Base-by-base conservation (phyloP, 192 early-diverging fungal genomes). In the Coemansia aciculifera region DNA sequence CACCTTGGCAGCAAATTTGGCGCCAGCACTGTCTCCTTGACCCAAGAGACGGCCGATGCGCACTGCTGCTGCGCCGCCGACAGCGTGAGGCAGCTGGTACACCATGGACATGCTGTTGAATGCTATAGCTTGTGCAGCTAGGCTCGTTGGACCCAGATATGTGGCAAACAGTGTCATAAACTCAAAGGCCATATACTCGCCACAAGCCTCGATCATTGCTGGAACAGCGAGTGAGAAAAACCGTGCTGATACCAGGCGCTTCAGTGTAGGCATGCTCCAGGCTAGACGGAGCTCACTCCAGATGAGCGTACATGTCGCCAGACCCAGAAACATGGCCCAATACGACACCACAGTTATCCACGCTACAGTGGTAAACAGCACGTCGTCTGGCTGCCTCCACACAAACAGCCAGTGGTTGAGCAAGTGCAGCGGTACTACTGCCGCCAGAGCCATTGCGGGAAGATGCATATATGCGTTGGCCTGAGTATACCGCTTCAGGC, bases 381-480 rank as follows among this genome's bases (percentile, higher is more conserved):
- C 67, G 2, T 78, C 62, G 13, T 86, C 81, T 0, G 83, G 81
- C 29, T 80, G 79, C 42, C 84, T 83, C 85, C 89, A 94, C 11
- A 98, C 91, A 66, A 98, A 81, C 0, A 85, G 29, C 71, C 93
- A 99, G 72, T 95, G 93, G 43, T 93, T 72, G 34, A 92, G 52
- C 5, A 90, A 62, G 68, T 83, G 80, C 8, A 78, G 39, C 3
- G 66, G 75, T n/a, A 62, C 69, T 17, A 71, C 76, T 3, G 48
- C 62, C 0, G 67, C 66, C 7, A 83, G 66, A 8, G 71, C 73
- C 44, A 72, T 40, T 19, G 80, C 65, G 2, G 84, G 86, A 0
- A 93, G 89, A 19, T 88, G 84, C 95, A 98, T 96, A 71, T 73
- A 70, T 3, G 88, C 92, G 78, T 97, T 95, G 3, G 89, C 89